Evolutionary conservation across 1,139 yeast genomes (phyloP).

Genomic region (Zygosaccharomyces sapae): DNA sequence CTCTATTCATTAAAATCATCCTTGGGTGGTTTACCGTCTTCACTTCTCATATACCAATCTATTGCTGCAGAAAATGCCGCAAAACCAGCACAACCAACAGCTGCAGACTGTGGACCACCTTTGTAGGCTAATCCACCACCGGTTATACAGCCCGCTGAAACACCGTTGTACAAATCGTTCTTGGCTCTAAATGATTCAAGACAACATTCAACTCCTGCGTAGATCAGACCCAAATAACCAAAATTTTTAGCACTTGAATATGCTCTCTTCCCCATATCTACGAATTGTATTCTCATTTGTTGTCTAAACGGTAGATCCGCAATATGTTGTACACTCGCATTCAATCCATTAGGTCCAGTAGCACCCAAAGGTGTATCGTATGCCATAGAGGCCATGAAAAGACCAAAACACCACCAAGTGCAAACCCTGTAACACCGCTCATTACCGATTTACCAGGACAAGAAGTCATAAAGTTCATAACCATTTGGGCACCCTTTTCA

Average conservation of each 20-base stretch:
- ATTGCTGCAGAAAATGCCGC: slow-evolving; percentile 95
- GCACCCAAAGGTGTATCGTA: slow-evolving; percentile 39
- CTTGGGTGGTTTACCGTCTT: slow-evolving; percentile 77
- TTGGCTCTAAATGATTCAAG: slow-evolving; percentile 77
- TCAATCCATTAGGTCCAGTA: slow-evolving; percentile 39
- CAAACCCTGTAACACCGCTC: slow-evolving; percentile 94
- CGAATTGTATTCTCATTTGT: slow-evolving; percentile 86
- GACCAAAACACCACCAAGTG: slow-evolving; percentile 91
- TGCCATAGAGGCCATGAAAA: slow-evolving; percentile 88
- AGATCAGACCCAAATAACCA: slow-evolving; percentile 90
- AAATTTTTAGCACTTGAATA: slow-evolving; percentile 87
- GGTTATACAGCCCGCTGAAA: slow-evolving; percentile 90
- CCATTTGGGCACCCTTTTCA: slow-evolving; percentile 80
- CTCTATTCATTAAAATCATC: slow-evolving; percentile 79
- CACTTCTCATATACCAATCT: slow-evolving; percentile 84
- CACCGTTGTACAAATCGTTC: slow-evolving; percentile 88
- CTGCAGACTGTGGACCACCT: slow-evolving; percentile 91
- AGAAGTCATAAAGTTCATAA: slow-evolving; percentile 81
- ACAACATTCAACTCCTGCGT: slow-evolving; percentile 91
- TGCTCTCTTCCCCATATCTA: slow-evolving; percentile 88
- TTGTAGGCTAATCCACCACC: slow-evolving; percentile 94
- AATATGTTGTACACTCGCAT: slow-evolving; percentile 44
- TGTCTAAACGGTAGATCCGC: slow-evolving; percentile 86
- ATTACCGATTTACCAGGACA: slow-evolving; percentile 93
- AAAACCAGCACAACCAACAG: slow-evolving; percentile 93